Evolutionary conservation across 2,329 filamentous ascomycete genomes (phyloP).

Genomic region (Neospermospora avenae): DNA sequence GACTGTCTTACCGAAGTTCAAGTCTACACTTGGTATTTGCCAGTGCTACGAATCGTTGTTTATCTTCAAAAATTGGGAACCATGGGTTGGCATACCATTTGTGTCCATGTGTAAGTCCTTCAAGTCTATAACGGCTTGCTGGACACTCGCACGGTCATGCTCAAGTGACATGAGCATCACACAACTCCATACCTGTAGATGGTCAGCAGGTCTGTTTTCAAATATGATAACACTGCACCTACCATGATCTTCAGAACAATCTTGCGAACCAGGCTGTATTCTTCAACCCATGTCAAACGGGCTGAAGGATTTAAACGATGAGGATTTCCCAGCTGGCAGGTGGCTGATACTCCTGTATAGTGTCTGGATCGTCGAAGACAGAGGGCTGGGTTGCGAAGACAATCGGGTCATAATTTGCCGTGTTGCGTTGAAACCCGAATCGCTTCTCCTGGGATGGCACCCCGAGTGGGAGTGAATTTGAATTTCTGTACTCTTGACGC

Average conservation of each 20-base stretch:
- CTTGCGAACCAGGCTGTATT: constrained; percentile 28
- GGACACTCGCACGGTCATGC: constrained; percentile 57
- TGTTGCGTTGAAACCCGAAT: constrained; percentile 27
- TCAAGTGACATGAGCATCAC: constrained; percentile 61
- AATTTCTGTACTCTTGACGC: neutral
- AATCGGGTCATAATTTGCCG: constrained; percentile 22
- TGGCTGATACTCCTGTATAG: constrained; percentile 28
- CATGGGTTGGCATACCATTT: constrained; percentile 38
- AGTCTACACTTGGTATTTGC: constrained; percentile 35
- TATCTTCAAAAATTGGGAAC: neutral
- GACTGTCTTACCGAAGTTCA: constrained; percentile 45
- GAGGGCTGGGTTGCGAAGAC: constrained; percentile 29
- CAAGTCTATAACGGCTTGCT: constrained; percentile 55
- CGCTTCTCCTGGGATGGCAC: constrained; percentile 22
- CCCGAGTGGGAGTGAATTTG: constrained; percentile 11
- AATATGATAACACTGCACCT: neutral
- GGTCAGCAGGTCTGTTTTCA: neutral
- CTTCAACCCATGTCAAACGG: constrained; percentile 30
- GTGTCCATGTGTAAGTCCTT: constrained; percentile 46
- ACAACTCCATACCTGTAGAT: constrained; percentile 36
- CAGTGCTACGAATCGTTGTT: neutral
- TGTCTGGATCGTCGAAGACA: constrained; percentile 30
- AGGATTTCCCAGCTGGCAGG: constrained; percentile 27
- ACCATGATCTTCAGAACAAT: constrained; percentile 35
- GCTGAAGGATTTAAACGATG: constrained; percentile 29